phyloP scores from a whole-genome alignment of 129 eudicot species.

The Silybum marianum region DNA sequence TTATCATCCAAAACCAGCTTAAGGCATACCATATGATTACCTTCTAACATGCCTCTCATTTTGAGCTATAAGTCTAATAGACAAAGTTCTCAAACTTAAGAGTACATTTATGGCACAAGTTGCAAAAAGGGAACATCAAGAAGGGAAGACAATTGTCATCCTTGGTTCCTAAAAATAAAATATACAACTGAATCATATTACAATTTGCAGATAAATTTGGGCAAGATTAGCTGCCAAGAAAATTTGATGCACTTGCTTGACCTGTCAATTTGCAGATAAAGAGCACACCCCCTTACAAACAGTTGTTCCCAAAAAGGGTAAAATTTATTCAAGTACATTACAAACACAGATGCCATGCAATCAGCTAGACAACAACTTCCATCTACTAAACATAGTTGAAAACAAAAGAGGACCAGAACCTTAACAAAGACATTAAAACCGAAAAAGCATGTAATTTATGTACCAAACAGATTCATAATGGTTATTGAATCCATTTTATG shows the following conservation, averaged over 20 bases:
- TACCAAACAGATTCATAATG: background rate
- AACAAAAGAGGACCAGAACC: background rate
- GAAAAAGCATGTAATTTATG: background rate
- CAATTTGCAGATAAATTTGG: background rate
- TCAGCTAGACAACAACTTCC: conserved; percentile 10
- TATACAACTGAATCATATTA: conserved; percentile 5
- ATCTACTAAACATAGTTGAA: conserved; percentile 20
- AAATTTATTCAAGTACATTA: background rate
- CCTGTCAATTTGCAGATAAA: conserved; percentile 5
- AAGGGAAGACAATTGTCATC: conserved; percentile 9
- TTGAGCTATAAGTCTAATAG: background rate
- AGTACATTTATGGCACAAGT: conserved; percentile 9
- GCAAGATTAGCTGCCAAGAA: conserved; percentile 5
- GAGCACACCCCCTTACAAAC: background rate
- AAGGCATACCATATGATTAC: conserved; percentile 2
- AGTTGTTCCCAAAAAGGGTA: conserved; percentile 2
- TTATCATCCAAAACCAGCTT: background rate
- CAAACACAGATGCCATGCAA: conserved; percentile 6
- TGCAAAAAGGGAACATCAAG: conserved; percentile 1
- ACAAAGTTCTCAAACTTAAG: background rate
- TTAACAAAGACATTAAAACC: background rate
- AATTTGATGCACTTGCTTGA: background rate
- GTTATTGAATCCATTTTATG: background rate
- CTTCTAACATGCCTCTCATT: background rate
- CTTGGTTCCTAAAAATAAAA: conserved; percentile 9